phyloP scores from a whole-genome alignment of 495 filamentous ascomycete genomes.

The Bryoglossum gracile region DNA sequence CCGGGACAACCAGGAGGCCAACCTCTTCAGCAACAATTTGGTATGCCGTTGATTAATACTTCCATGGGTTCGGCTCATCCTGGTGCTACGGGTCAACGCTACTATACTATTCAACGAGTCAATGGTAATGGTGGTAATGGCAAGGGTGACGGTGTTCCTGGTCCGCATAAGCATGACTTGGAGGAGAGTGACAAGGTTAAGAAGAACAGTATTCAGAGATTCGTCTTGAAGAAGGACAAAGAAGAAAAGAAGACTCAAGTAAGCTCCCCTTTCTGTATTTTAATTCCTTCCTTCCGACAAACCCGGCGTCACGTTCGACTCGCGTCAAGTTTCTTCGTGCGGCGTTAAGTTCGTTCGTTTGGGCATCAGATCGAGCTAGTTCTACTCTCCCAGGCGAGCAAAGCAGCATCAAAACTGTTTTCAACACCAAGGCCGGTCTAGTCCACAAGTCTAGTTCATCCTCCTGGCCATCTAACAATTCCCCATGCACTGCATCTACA shows the following conservation, averaged over 20 bases:
- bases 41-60: constrained; percentile 33
- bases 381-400: no score
- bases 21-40: constrained; percentile 32
- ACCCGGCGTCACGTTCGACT: no score
- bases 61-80: constrained; percentile 29
- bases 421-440: no score
- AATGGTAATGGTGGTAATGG: constrained; percentile 73
- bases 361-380: no score
- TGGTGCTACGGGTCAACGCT: constrained; percentile 44
- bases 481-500: no score
- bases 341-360: no score
- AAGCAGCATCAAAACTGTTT: no score
- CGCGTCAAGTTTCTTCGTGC: no score
- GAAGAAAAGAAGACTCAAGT: constrained; percentile 63
- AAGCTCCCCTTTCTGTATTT: constrained; percentile 33
- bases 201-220: constrained; percentile 71
- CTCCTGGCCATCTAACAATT: no score
- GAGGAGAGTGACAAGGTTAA: constrained; percentile 79
- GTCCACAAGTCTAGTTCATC: no score
- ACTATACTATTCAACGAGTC: constrained; percentile 68
- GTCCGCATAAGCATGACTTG: constrained; percentile 69
- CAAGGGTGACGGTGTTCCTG: constrained; percentile 55
- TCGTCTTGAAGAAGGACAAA: constrained; percentile 57
- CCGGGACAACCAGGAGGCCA: constrained; percentile 24
- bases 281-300: no score